Evolutionary conservation across 768 basidiomycete species (phyloP).

Genomic region (Hortiboletus campestris): DNA sequence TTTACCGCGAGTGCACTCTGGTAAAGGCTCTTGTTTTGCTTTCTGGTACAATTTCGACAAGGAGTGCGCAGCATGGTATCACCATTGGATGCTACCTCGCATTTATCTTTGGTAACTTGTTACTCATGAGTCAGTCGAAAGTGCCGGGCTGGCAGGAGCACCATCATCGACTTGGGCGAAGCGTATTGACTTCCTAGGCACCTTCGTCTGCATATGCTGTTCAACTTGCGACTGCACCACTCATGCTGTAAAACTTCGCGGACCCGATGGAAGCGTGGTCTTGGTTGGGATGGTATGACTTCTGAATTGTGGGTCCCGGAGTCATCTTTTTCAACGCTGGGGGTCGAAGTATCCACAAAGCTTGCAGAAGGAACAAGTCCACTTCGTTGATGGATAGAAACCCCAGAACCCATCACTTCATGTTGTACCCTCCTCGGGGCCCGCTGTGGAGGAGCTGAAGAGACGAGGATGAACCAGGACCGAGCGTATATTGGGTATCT

Average conservation of each 20-base stretch:
- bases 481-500: slow-evolving; percentile 1
- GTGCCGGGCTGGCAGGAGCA: slow-evolving; percentile 56
- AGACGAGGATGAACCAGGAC: slow-evolving; percentile 13
- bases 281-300: slow-evolving; percentile 77
- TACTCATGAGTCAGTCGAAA: slow-evolving; percentile 86
- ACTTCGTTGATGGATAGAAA: slow-evolving; percentile 1
- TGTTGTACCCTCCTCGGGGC: slow-evolving; percentile 26
- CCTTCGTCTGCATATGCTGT: slow-evolving; percentile 53
- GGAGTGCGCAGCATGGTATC: slow-evolving; percentile 75
- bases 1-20: slow-evolving; percentile 96
- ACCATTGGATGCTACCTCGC: slow-evolving; percentile 90
- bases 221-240: slow-evolving; percentile 83
- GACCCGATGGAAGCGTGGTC: slow-evolving; percentile 71
- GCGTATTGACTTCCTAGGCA: slow-evolving; percentile 66
- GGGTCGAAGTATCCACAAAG: slow-evolving; percentile 47
- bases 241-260: slow-evolving; percentile 70
- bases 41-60: slow-evolving; percentile 1
- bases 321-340: slow-evolving; percentile 79
- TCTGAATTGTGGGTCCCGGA: slow-evolving; percentile 58
- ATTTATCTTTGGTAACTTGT: slow-evolving; percentile 83
- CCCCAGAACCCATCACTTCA: slow-evolving; percentile 11
- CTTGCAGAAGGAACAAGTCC: slow-evolving; percentile 41
- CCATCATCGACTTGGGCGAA: slow-evolving; percentile 55
- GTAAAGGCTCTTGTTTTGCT: slow-evolving; percentile 22
- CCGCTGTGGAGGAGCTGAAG: slow-evolving; percentile 26